A percentile compares a stretch with the other conserved stretches of the same genome.
Evolutionary conservation across 345 rosid species (phyloP).

Genomic region (Arabis hirsuta): DNA sequence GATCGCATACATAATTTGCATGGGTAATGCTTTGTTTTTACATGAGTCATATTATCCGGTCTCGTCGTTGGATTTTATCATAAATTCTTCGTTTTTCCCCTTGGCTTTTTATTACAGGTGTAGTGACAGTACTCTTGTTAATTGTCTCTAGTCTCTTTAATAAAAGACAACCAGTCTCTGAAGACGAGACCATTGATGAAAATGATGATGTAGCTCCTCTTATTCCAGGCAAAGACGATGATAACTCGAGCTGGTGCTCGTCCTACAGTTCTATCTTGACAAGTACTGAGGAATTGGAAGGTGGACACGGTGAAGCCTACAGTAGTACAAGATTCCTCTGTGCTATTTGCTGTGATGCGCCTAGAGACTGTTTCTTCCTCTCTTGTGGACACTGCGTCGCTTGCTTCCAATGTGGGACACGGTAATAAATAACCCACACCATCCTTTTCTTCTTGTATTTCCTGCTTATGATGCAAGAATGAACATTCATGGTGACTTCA

Average conservation of each 20-base stretch:
- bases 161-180: slow-evolving; percentile 54
- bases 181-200: slow-evolving; percentile 46
- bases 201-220: slow-evolving; percentile 71
- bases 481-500: slow-evolving; percentile 11
- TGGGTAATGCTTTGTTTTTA: slow-evolving; percentile 53
- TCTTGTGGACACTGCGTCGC: slow-evolving; percentile 98
- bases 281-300: slow-evolving; percentile 74
- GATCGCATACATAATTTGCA: slow-evolving; percentile 84
- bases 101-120: slow-evolving; percentile 53
- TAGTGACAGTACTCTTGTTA: slow-evolving; percentile 68
- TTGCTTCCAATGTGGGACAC: slow-evolving; percentile 87
- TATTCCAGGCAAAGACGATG: slow-evolving; percentile 78
- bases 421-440: slow-evolving; percentile 49
- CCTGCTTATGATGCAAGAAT: not conserved
- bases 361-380: slow-evolving; percentile 98
- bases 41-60: not conserved
- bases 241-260: slow-evolving; percentile 91
- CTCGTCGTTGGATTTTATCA: slow-evolving; percentile 6
- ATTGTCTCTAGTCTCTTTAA: slow-evolving; percentile 62
- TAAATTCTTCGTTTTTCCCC: slow-evolving; percentile 8
- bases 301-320: slow-evolving; percentile 62
- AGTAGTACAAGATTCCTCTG: slow-evolving; percentile 86
- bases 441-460: not conserved
- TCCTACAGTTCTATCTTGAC: slow-evolving; percentile 81
- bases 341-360: slow-evolving; percentile 97